Percentiles rank a stretch among this genome's conserved stretches.
Conservation (phyloP, 371 early-diverging fungal genomes). For the Dinochytrium kinnereticum region DNA sequence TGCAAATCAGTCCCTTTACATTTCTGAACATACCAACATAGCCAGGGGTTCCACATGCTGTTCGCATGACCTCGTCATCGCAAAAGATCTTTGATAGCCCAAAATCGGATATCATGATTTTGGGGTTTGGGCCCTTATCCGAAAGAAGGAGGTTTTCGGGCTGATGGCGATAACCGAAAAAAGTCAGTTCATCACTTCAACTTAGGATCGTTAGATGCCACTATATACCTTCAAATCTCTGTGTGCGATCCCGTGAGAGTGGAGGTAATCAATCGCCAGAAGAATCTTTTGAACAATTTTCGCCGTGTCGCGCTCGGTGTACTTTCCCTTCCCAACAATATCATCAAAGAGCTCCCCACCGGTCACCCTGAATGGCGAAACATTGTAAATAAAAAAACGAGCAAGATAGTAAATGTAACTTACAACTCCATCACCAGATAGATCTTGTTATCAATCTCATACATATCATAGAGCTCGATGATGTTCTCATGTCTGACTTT, state of each 20-base stretch:
- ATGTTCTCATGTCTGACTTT: slow-evolving; percentile 81
- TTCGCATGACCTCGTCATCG: slow-evolving; percentile 68
- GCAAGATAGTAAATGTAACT: not conserved
- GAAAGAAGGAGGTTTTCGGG: slow-evolving; percentile 83
- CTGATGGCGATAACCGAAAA: no score
- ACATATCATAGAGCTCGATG: slow-evolving; percentile 77
- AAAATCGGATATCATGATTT: slow-evolving; percentile 92
- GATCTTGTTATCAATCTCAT: slow-evolving; percentile 77
- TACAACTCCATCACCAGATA: slow-evolving; percentile 83
- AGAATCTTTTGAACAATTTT: slow-evolving; percentile 71
- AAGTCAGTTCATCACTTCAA: no score
- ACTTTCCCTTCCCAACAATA: slow-evolving; percentile 72
- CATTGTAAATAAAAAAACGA: not conserved
- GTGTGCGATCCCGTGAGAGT: slow-evolving; percentile 65
- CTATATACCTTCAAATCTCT: slow-evolving; percentile 67
- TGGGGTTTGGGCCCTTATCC: slow-evolving; percentile 62
- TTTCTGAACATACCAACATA: slow-evolving; percentile 73
- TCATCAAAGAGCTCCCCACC: slow-evolving; percentile 94
- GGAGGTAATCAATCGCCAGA: slow-evolving; percentile 62
- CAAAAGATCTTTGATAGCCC: slow-evolving; percentile 89
- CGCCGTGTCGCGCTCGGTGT: slow-evolving; percentile 82
- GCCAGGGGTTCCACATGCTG: slow-evolving; percentile 96
- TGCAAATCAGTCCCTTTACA: not conserved
- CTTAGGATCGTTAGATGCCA: no score
- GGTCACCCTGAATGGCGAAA: slow-evolving; percentile 56